Conservation (phyloP, 2,329 filamentous ascomycete species). For the Sporothrix schenckii region DNA sequence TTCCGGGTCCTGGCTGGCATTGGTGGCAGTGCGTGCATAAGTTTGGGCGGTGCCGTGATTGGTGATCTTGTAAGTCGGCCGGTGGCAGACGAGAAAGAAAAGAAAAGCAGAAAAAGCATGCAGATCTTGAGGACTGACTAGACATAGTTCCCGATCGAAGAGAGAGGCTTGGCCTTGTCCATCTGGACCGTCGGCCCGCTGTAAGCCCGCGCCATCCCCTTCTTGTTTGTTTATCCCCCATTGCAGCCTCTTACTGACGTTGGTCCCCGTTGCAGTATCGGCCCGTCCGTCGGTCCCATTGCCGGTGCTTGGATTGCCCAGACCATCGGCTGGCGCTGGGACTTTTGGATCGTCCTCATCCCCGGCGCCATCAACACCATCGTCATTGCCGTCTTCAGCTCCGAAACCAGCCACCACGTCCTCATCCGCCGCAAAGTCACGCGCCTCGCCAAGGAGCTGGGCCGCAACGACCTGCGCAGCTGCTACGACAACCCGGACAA, state of each 20-base stretch:
- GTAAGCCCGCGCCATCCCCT: conserved; percentile 1
- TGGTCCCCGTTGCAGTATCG: conserved; percentile 34
- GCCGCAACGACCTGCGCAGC: conserved; percentile 50
- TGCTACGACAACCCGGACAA: conserved; percentile 46
- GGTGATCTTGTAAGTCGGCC: conserved; percentile 31
- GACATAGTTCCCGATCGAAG: conserved; percentile 47
- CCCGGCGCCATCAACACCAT: conserved; percentile 44
- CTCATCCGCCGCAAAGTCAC: conserved; percentile 55
- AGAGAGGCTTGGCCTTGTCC: conserved; percentile 61
- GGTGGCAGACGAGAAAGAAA: too few species aligned
- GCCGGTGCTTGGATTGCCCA: conserved; percentile 55
- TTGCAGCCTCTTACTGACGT: background rate
- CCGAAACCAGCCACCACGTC: conserved; percentile 55
- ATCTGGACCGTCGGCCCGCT: conserved; percentile 46
- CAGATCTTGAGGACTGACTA: background rate
- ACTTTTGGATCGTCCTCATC: conserved; percentile 57
- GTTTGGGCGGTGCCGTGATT: conserved; percentile 34
- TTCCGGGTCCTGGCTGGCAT: conserved; percentile 37
- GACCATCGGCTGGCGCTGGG: conserved; percentile 47
- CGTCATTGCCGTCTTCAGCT: conserved; percentile 48
- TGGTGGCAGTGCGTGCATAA: conserved; percentile 35
- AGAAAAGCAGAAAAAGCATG: background rate
- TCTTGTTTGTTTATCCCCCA: background rate
- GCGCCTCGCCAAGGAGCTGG: conserved; percentile 51
- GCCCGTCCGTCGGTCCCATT: conserved; percentile 52